Evolutionary conservation across 2,329 filamentous ascomycete species (phyloP), one percentile per base, ranked within the genome.

Genomic region (Atkinsonella texensis): DNA sequence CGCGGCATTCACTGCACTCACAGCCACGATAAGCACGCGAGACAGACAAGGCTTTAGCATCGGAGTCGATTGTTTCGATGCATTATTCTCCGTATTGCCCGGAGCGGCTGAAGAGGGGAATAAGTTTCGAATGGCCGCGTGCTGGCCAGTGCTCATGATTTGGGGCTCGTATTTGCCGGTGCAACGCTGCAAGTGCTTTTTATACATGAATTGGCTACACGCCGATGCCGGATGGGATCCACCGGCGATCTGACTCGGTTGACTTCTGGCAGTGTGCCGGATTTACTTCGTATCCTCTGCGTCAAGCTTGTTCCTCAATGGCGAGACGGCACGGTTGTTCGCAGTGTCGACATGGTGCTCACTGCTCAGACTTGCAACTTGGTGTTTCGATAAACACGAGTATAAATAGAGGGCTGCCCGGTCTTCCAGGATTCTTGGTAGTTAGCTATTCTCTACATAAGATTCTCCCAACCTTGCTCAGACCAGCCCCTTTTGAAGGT

Each of bases 141-240:
- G 15, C 35, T 35, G 47, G 47, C 11, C 28, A 42, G 23, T 33
- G 52, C 45, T 11, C 40, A 46, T 6, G n/a, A 15, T 41, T 33
- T 10, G 23, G 28, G 33, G 13, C 41, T 49, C 46, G 41, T 54
- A 52, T 52, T 50, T 48, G 51, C 51, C 45, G 41, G 44, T 46
- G 51, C 51, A 38, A 51, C 51, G 42, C 51, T 53, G 50, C 53
- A 52, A 45, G 20, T 52, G 53, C 47, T 23, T 41, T 38, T 49
- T 20, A 28, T 17, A 28, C 7, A 28, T 28, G 28, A 28, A 28
- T 28, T 28, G 7, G 28, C 28, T 28, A 28, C 28, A 28, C 4
- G n/a, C 13, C 15, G 32, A 23, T 20, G 11, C 12, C 20, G 20
- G 4, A 43, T 43, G 5, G 8, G 42, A 31, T 44, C 9, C 42